Evolutionary conservation across 176 grass and related monocot species (phyloP).

Genomic region (Saccharum spontaneum): DNA sequence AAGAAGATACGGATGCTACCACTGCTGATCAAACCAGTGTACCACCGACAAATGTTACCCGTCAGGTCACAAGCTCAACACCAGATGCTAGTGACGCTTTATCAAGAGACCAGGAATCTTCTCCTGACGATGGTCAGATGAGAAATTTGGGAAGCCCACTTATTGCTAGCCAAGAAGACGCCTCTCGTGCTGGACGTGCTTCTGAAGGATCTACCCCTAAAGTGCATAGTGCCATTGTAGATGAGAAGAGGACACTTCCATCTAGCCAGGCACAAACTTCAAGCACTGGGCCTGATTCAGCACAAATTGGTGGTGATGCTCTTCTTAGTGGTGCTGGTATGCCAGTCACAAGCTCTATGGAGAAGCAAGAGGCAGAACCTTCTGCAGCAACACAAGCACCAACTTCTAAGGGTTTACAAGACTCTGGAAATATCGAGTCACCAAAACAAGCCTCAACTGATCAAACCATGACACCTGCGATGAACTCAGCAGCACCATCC

Average conservation of each 20-base stretch:
- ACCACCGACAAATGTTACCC: neutral
- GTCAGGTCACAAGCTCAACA: neutral
- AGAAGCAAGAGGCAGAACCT: neutral
- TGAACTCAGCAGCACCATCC: neutral
- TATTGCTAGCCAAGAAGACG: neutral
- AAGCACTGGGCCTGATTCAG: neutral
- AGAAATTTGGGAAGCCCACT: slow-evolving; percentile 8
- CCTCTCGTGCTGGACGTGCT: neutral
- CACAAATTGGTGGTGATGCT: neutral
- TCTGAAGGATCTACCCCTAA: neutral
- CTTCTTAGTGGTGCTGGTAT: neutral
- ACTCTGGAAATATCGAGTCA: neutral
- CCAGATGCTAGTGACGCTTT: slow-evolving; percentile 1
- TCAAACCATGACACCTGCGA: neutral
- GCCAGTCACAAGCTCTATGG: neutral
- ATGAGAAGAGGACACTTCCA: neutral
- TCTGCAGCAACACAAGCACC: neutral
- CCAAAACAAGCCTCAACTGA: neutral
- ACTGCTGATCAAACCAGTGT: neutral
- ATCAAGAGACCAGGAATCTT: neutral
- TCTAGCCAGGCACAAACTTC: neutral
- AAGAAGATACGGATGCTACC: neutral
- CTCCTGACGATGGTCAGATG: neutral
- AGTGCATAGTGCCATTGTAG: neutral
- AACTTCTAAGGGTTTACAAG: neutral